Evolutionary conservation across 306 rosid genomes (phyloP), one percentile per base, ranked within the genome.

Genomic region (Glycine soja): DNA sequence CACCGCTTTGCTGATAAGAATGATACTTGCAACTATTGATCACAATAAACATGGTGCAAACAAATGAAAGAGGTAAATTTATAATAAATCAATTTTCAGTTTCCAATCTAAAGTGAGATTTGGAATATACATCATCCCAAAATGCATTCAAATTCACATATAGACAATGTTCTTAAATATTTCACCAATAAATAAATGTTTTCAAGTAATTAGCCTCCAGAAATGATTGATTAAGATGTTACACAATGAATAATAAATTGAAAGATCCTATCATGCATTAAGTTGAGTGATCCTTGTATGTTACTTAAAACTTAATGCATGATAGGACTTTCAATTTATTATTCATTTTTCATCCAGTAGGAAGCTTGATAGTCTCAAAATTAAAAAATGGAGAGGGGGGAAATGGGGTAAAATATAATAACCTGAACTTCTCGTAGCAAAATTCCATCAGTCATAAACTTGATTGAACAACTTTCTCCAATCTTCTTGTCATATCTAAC

Each of bases 381-480:
- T 63, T 66, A 68, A 68, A 51, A 52, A 9, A 56, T 4, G 7
- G n/a, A 30, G 83, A 32, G 30, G 1, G 30, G 2, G 30, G 30
- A 2, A 2, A 48, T n/a, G 43, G 42, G 45, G 51, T 65, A 67
- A 85, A 58, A 75, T 62, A 79, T 66, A 84, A 85, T 90, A 72
- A 93, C 98, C 97, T 95, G 97, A 85, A 95, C 91, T 89, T 92
- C 98, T 30, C 92, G 90, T 58, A 92, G 95, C 78, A 95, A 91
- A 84, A 95, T 95, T 81, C 97, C 97, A 88, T 95, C 98, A 6
- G 97, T 95, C 98, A 95, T 92, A 80, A 95, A 92, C 88, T 95
- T 92, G 89, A 95, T 89, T 43, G 98, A 92, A 82, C 97, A 81
- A 80, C 72, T 85, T 50, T 90, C 90, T 61, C 98, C 97, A 70